These are phyloP conservation scores for Hypomyces perniciosus DNA, from an alignment of 2,329 filamentous ascomycete species.

Conservation along the genomic window DNA sequence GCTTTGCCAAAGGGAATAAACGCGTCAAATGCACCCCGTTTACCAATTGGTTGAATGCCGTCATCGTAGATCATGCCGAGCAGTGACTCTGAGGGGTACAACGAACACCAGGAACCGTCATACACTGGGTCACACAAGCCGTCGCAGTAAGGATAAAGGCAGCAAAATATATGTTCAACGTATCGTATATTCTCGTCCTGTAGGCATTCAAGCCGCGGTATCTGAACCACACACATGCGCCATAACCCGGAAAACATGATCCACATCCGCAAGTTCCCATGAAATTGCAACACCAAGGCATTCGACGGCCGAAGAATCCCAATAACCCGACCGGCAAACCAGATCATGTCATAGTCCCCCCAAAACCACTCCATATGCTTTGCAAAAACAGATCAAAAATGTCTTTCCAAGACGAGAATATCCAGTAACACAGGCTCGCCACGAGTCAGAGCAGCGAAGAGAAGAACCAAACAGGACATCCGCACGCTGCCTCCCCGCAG, in stretches of 20 bases:
- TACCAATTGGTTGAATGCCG: no score
- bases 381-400: conserved; percentile 21
- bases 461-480: conserved; percentile 13
- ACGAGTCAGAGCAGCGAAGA: conserved; percentile 14
- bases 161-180: conserved; percentile 18
- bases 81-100: no score
- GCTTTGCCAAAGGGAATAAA: no score
- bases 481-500: conserved; percentile 7
- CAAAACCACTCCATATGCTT: conserved; percentile 28
- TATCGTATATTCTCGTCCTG: conserved; percentile 35
- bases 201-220: conserved; percentile 25
- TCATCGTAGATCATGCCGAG: no score
- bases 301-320: conserved; percentile 25
- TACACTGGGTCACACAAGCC: background rate
- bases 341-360: conserved; percentile 27
- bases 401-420: conserved; percentile 22
- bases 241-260: conserved; percentile 28
- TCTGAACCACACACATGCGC: conserved; percentile 27
- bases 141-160: background rate
- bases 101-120: background rate
- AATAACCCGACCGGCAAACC: conserved; percentile 25
- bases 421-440: conserved; percentile 21
- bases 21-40: no score
- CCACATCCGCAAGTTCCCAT: conserved; percentile 25
- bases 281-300: conserved; percentile 31